These are phyloP conservation scores for Arthrobotrys iridis DNA, from an alignment of 2,329 filamentous ascomycete species.

Conservation along the genomic window DNA sequence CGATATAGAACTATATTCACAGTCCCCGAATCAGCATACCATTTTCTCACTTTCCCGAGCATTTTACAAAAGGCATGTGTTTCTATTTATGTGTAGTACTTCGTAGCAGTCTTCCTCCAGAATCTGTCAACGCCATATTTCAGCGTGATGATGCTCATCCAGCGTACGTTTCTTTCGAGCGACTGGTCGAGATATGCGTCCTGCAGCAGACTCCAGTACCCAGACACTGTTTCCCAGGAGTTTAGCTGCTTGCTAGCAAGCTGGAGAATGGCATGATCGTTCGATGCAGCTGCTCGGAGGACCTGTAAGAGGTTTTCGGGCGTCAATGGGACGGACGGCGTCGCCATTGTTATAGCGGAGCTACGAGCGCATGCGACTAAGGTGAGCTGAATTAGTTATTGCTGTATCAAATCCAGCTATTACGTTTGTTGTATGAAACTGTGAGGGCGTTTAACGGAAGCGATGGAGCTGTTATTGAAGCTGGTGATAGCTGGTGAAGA, in stretches of 20 bases:
- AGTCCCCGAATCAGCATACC: neutral
- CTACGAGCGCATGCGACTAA: neutral
- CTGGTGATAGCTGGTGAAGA: neutral
- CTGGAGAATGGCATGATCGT: conserved; percentile 65
- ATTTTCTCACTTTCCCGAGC: neutral
- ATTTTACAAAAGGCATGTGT: neutral
- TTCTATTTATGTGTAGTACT: conserved; percentile 61
- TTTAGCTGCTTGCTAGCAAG: conserved; percentile 67
- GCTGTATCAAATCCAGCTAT: no score
- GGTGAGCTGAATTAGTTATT: no score
- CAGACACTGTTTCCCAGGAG: conserved; percentile 65
- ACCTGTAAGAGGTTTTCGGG: conserved; percentile 65
- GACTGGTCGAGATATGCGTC: conserved; percentile 82
- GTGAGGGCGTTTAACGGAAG: neutral
- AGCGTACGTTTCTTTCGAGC: conserved; percentile 79
- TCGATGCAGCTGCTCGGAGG: conserved; percentile 65
- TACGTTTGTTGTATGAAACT: conserved; percentile 10
- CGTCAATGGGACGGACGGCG: conserved; percentile 57
- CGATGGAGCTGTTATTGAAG: neutral
- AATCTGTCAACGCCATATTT: conserved; percentile 97
- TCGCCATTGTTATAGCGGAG: conserved; percentile 20
- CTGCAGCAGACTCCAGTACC: conserved; percentile 68
- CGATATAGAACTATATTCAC: conserved; percentile 66
- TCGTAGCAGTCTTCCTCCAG: conserved; percentile 83
- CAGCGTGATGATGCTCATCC: conserved; percentile 89